phyloP scores from a whole-genome alignment of 805 yeast species.

The Lachancea quebecensis region DNA sequence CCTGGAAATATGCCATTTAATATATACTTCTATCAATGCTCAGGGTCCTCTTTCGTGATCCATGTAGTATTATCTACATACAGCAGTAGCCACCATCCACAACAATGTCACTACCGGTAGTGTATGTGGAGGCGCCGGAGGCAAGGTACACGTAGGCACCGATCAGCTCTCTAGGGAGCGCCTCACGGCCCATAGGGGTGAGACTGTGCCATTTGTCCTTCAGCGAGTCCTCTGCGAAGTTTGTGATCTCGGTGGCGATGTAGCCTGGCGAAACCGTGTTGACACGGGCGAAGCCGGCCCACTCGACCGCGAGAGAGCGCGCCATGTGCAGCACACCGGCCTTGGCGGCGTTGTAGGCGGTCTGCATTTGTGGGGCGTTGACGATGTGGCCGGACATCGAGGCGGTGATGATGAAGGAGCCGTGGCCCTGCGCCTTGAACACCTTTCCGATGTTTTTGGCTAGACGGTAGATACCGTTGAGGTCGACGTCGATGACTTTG shows the following conservation, averaged over 20 bases:
- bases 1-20: not conserved
- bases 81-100: constrained; percentile 63
- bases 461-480: constrained; percentile 75
- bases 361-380: constrained; percentile 80
- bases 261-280: constrained; percentile 85
- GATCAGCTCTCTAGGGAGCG: constrained; percentile 60
- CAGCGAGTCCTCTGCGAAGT: constrained; percentile 39
- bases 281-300: constrained; percentile 81
- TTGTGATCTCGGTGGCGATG: constrained; percentile 63
- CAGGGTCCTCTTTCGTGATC: constrained; percentile 30
- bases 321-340: constrained; percentile 75
- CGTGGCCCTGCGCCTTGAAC: constrained; percentile 68
- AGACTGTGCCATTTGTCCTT: constrained; percentile 43
- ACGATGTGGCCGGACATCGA: constrained; percentile 87
- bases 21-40: not conserved
- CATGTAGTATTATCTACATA: constrained; percentile 21
- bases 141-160: constrained; percentile 80
- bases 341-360: constrained; percentile 80
- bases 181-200: constrained; percentile 71
- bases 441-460: constrained; percentile 67
- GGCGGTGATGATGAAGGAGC: constrained; percentile 77
- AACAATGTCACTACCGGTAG: constrained; percentile 69
- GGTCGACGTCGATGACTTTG: constrained; percentile 64
- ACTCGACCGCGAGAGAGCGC: constrained; percentile 75
- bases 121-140: constrained; percentile 70